These are phyloP conservation scores for Coemansia sp. DNA, from an alignment of 192 early-diverging fungal genomes.

Conservation along the genomic window DNA sequence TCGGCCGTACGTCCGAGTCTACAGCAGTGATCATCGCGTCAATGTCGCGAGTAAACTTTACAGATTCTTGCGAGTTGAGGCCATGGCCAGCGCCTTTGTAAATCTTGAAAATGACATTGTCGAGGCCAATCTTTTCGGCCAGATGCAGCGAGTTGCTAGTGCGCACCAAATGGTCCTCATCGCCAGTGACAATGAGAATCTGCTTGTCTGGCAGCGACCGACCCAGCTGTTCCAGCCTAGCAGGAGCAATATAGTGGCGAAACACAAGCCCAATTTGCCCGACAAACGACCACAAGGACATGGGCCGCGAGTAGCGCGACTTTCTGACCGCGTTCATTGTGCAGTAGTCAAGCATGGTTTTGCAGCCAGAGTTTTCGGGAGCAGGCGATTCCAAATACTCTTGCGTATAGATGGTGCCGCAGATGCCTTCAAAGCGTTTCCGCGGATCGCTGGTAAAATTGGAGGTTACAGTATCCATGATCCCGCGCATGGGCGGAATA, in stretches of 20 bases:
- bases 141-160: slow-evolving; percentile 40
- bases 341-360: slow-evolving; percentile 37
- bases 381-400: slow-evolving; percentile 33
- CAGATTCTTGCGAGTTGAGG: slow-evolving; percentile 25
- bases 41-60: slow-evolving; percentile 16
- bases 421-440: slow-evolving; percentile 34
- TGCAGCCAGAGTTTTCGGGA: slow-evolving; percentile 22
- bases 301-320: slow-evolving; percentile 37
- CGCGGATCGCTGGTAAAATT: slow-evolving; percentile 34
- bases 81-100: slow-evolving; percentile 41
- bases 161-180: slow-evolving; percentile 40
- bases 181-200: slow-evolving; percentile 41
- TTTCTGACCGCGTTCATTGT: slow-evolving; percentile 21
- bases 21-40: slow-evolving; percentile 26
- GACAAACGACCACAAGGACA: slow-evolving; percentile 30
- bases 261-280: slow-evolving; percentile 40
- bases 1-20: not conserved
- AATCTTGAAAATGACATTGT: slow-evolving; percentile 28
- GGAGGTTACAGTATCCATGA: slow-evolving; percentile 18
- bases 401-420: slow-evolving; percentile 29
- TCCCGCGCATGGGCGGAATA: slow-evolving; percentile 30
- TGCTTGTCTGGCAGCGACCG: slow-evolving; percentile 30
- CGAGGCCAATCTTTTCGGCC: slow-evolving; percentile 37
- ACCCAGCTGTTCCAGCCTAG: slow-evolving; percentile 23
- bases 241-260: slow-evolving; percentile 41